Percentiles rank a stretch among this genome's conserved stretches.
phyloP scores from a whole-genome alignment of 2,329 filamentous ascomycete genomes.

The Penicillium sp. region DNA sequence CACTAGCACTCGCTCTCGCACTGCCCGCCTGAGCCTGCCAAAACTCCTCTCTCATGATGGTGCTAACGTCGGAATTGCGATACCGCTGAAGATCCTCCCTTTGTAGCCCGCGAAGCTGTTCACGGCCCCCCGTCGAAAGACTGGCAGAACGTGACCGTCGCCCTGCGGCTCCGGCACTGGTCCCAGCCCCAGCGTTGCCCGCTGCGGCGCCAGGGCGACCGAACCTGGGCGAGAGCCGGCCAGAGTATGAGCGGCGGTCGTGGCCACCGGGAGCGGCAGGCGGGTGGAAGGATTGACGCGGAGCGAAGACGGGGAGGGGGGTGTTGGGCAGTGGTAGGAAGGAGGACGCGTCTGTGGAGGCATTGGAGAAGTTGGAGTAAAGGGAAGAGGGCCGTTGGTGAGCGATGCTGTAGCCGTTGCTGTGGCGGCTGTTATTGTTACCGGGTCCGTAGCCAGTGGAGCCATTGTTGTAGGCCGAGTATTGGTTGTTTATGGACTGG shows the following conservation, averaged over 20 bases:
- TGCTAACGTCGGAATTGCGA: conserved; percentile 45
- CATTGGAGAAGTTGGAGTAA: conserved; percentile 34
- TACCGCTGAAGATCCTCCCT: conserved; percentile 42
- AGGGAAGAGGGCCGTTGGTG: conserved; percentile 30
- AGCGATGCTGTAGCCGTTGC: conserved; percentile 23
- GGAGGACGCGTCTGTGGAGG: conserved; percentile 37
- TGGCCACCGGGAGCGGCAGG: conserved; percentile 13
- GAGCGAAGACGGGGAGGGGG: conserved; percentile 39
- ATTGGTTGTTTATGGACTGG: neutral
- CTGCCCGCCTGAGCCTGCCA: neutral
- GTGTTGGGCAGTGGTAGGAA: conserved; percentile 32
- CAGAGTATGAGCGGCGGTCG: conserved; percentile 23
- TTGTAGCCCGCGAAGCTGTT: conserved; percentile 38
- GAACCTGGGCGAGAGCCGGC: conserved; percentile 25
- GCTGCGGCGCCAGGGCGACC: conserved; percentile 8
- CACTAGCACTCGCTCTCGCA: neutral
- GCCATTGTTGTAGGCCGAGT: neutral
- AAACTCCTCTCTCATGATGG: conserved; percentile 42
- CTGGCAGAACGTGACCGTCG: conserved; percentile 24
- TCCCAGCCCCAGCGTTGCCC: neutral
- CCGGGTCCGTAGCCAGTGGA: neutral
- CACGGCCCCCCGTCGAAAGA: conserved; percentile 34
- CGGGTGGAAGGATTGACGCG: conserved; percentile 30
- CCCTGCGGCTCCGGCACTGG: neutral
- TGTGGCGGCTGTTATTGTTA: conserved; percentile 20